Evolutionary conservation across 176 grass and related monocot species (phyloP).

Genomic region (Oryza glumipatula): DNA sequence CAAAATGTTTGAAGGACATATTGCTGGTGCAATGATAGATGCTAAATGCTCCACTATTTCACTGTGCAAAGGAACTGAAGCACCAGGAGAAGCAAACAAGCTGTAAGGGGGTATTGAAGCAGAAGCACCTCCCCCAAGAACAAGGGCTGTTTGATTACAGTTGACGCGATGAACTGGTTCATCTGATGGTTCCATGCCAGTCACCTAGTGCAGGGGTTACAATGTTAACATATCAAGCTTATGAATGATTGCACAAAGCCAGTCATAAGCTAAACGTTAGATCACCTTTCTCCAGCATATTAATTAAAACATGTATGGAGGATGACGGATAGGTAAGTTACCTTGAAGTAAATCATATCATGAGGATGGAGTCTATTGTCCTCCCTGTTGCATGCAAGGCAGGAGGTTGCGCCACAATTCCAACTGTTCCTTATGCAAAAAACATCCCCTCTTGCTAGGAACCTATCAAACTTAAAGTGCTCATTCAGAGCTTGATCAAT

Average conservation of each 20-base stretch:
- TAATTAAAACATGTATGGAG: neutral
- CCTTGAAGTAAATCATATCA: conserved; percentile 76
- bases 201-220: conserved; percentile 62
- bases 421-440: conserved; percentile 73
- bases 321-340: conserved; percentile 40
- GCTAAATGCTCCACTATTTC: conserved; percentile 81
- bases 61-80: conserved; percentile 68
- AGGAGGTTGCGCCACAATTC: conserved; percentile 65
- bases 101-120: conserved; percentile 69
- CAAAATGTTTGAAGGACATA: conserved; percentile 79
- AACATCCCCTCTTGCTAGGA: conserved; percentile 85
- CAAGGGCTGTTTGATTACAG: conserved; percentile 81
- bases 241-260: neutral
- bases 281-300: neutral
- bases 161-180: conserved; percentile 71
- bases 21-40: conserved; percentile 76
- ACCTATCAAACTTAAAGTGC: conserved; percentile 78
- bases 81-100: conserved; percentile 55
- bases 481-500: conserved; percentile 80
- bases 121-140: conserved; percentile 80
- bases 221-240: conserved; percentile 25
- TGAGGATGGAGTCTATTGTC: conserved; percentile 34
- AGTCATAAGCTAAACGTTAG: conserved; percentile 15
- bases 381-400: conserved; percentile 66
- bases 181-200: conserved; percentile 78